These are phyloP conservation scores for Saksenaea vasiformis DNA, from an alignment of 371 early-diverging fungal species.

Conservation along the genomic window DNA sequence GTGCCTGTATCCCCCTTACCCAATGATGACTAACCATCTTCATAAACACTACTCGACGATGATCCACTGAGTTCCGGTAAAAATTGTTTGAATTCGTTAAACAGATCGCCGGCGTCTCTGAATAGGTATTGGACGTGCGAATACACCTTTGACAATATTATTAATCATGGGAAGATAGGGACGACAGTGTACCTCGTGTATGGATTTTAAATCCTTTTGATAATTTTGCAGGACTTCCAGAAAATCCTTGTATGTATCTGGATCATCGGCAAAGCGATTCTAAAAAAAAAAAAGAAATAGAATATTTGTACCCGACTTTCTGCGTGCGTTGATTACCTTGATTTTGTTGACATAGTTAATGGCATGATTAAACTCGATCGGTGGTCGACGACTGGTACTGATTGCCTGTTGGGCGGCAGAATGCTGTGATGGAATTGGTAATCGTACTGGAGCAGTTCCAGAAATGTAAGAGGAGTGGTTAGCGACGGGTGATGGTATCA, in stretches of 20 bases:
- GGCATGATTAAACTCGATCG: slow-evolving; percentile 96
- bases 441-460: not conserved
- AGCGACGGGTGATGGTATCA: too few species aligned
- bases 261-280: slow-evolving; percentile 83
- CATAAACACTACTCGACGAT: not conserved
- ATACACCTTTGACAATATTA: too few species aligned
- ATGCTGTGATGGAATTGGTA: not conserved
- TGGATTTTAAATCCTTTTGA: slow-evolving; percentile 87
- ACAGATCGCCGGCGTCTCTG: too few species aligned
- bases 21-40: not conserved
- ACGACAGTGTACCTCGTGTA: slow-evolving; percentile 70
- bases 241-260: slow-evolving; percentile 92
- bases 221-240: slow-evolving; percentile 92
- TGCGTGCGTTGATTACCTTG: slow-evolving; percentile 49
- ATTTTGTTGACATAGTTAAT: slow-evolving; percentile 98
- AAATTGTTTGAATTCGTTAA: not conserved
- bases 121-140: too few species aligned
- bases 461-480: not conserved
- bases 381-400: slow-evolving; percentile 27
- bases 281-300: slow-evolving; percentile 25
- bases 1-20: not conserved
- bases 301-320: too few species aligned
- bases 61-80: not conserved
- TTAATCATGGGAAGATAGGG: too few species aligned
- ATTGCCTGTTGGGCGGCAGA: too few species aligned